Conservation (phyloP, 345 rosid genomes). For the Cardamine occulta region DNA sequence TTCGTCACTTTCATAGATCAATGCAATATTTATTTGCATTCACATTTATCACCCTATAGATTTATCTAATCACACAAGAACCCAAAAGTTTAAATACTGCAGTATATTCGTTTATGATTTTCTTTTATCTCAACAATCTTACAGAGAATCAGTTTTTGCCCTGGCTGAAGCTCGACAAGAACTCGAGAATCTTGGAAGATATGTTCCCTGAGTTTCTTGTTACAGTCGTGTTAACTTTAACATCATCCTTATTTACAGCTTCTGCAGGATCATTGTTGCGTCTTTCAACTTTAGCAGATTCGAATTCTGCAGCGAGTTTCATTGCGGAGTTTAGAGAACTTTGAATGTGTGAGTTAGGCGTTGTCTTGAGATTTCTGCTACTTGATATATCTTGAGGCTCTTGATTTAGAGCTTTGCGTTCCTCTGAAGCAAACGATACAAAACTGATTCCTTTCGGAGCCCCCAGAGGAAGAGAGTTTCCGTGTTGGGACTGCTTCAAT, state of each 20-base stretch:
- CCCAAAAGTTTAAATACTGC: neutral
- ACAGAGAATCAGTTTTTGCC: constrained; percentile 14
- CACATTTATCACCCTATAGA: neutral
- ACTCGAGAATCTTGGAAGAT: constrained; percentile 58
- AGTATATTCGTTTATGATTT: neutral
- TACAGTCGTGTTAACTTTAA: constrained; percentile 7
- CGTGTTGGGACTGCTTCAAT: constrained; percentile 34
- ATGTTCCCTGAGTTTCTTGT: constrained; percentile 45
- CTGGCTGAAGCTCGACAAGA: constrained; percentile 52
- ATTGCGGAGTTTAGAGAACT: constrained; percentile 60
- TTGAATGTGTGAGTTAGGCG: constrained; percentile 47
- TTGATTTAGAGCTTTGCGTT: constrained; percentile 39
- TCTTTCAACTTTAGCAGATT: constrained; percentile 49
- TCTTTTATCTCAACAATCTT: neutral
- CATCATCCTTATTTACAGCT: constrained; percentile 35
- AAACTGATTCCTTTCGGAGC: constrained; percentile 32
- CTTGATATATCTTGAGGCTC: constrained; percentile 39
- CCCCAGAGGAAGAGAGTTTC: constrained; percentile 18
- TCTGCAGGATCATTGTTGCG: constrained; percentile 26
- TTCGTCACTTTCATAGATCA: neutral
- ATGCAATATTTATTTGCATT: neutral
- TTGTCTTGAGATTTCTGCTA: constrained; percentile 43
- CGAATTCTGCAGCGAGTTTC: constrained; percentile 64
- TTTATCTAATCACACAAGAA: neutral
- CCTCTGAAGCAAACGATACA: constrained; percentile 32